Conservation (phyloP, 1,284 basidiomycete species). For the Flammula alnicola region DNA sequence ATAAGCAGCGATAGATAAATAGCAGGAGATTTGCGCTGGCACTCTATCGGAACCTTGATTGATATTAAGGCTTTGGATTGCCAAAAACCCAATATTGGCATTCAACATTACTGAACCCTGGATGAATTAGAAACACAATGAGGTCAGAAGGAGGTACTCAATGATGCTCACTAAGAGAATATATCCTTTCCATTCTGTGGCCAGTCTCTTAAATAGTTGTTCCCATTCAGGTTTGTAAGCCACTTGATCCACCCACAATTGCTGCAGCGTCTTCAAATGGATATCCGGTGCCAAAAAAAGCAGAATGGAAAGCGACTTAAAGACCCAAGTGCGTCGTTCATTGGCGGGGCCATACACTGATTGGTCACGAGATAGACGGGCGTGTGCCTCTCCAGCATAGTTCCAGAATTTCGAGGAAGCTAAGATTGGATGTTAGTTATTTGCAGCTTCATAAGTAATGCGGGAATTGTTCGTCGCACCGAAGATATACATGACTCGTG, state of each 20-base stretch:
- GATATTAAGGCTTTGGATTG: conserved; percentile 1
- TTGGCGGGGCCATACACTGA: conserved; percentile 36
- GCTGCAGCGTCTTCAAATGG: conserved; percentile 37
- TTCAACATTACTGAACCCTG: conserved; percentile 23
- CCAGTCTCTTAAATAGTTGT: conserved; percentile 45
- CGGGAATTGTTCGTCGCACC: conserved; percentile 32
- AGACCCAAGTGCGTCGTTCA: conserved; percentile 19
- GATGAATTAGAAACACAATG: background rate
- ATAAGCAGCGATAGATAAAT: conserved; percentile 47
- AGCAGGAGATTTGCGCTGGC: conserved; percentile 44
- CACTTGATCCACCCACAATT: conserved; percentile 44
- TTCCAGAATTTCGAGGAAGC: conserved; percentile 51
- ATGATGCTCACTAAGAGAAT: conserved; percentile 48
- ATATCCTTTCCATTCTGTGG: conserved; percentile 52
- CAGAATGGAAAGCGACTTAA: conserved; percentile 29
- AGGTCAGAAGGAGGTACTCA: background rate
- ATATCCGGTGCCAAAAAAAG: conserved; percentile 44
- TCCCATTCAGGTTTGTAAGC: conserved; percentile 43
- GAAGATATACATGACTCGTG: conserved; percentile 51
- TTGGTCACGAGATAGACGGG: conserved; percentile 51
- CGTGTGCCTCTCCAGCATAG: conserved; percentile 55
- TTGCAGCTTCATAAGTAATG: background rate
- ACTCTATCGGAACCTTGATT: background rate
- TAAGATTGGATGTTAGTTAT: conserved; percentile 31
- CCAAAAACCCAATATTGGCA: conserved; percentile 37